Evolutionary conservation across 2,329 filamentous ascomycete genomes (phyloP).

Genomic region (Ophiostoma sp.): DNA sequence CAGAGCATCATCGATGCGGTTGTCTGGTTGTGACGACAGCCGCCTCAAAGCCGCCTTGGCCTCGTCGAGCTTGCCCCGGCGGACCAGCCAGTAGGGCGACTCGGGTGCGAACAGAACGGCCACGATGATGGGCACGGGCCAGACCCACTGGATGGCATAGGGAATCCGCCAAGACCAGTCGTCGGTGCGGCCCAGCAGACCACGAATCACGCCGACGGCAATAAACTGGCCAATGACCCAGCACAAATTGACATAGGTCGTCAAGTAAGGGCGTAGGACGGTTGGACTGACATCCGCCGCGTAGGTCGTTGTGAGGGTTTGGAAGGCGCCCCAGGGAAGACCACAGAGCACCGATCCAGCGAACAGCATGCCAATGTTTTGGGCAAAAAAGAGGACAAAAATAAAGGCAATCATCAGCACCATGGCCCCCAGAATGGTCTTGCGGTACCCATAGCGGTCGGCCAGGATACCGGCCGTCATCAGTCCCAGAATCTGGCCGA

Average conservation of each 20-base stretch:
- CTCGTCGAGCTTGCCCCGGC: conserved; percentile 40
- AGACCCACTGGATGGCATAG: conserved; percentile 37
- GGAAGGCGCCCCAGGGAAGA: conserved; percentile 35
- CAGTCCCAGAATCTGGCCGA: conserved; percentile 52
- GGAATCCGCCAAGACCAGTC: conserved; percentile 45
- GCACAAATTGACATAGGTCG: conserved; percentile 49
- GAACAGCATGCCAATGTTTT: conserved; percentile 41
- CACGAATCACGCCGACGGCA: conserved; percentile 43
- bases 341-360: conserved; percentile 48
- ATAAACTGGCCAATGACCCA: conserved; percentile 44
- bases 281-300: conserved; percentile 40
- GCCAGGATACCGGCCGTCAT: conserved; percentile 50
- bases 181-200: conserved; percentile 36
- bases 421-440: conserved; percentile 47
- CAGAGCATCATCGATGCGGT: conserved; percentile 32
- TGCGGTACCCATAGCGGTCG: conserved; percentile 46
- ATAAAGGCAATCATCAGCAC: conserved; percentile 44
- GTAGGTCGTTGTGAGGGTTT: conserved; percentile 45
- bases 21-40: conserved; percentile 36
- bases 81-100: conserved; percentile 49
- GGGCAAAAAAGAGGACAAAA: conserved; percentile 49
- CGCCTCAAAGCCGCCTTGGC: conserved; percentile 34
- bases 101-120: conserved; percentile 46
- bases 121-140: conserved; percentile 44
- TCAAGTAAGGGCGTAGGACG: conserved; percentile 41